Evolutionary conservation across 2,329 filamentous ascomycete genomes (phyloP).

Genomic region (Drechslerella dactyloides): DNA sequence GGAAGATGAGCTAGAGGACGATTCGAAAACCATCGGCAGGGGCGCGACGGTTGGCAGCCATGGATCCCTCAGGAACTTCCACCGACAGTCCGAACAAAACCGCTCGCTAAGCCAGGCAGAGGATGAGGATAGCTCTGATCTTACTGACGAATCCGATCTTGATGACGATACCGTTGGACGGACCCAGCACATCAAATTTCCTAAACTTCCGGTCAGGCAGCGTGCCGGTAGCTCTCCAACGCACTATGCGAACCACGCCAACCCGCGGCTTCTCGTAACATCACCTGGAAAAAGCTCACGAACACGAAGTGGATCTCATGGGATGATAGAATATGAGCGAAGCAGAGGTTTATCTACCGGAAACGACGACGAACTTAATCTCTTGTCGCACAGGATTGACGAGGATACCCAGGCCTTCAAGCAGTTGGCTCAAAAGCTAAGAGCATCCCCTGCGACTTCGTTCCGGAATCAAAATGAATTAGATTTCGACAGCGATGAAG

Average conservation of each 20-base stretch:
- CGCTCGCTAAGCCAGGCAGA: slow-evolving; percentile 63
- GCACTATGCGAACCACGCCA: slow-evolving; percentile 60
- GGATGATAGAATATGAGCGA: slow-evolving; percentile 55
- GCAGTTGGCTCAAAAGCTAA: slow-evolving; percentile 53
- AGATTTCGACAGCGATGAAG: slow-evolving; percentile 51
- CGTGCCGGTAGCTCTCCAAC: slow-evolving; percentile 88
- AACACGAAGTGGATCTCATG: slow-evolving; percentile 54
- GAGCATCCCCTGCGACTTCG: slow-evolving; percentile 54
- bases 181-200: slow-evolving; percentile 90
- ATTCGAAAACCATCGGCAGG: slow-evolving; percentile 63
- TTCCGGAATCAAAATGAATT: slow-evolving; percentile 48
- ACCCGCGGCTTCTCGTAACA: slow-evolving; percentile 68
- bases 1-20: slow-evolving; percentile 74
- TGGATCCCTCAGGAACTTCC: slow-evolving; percentile 69
- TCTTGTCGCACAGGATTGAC: slow-evolving; percentile 53
- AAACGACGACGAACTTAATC: slow-evolving; percentile 49
- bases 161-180: slow-evolving; percentile 71
- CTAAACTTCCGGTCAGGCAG: slow-evolving; percentile 88
- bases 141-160: slow-evolving; percentile 84
- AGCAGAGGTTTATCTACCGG: slow-evolving; percentile 51
- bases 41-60: slow-evolving; percentile 70
- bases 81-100: slow-evolving; percentile 66
- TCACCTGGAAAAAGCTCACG: slow-evolving; percentile 65
- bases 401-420: slow-evolving; percentile 52
- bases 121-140: slow-evolving; percentile 83